phyloP scores from a whole-genome alignment of 2,329 filamentous ascomycete genomes.

The Clarireedia homoeocarpa region DNA sequence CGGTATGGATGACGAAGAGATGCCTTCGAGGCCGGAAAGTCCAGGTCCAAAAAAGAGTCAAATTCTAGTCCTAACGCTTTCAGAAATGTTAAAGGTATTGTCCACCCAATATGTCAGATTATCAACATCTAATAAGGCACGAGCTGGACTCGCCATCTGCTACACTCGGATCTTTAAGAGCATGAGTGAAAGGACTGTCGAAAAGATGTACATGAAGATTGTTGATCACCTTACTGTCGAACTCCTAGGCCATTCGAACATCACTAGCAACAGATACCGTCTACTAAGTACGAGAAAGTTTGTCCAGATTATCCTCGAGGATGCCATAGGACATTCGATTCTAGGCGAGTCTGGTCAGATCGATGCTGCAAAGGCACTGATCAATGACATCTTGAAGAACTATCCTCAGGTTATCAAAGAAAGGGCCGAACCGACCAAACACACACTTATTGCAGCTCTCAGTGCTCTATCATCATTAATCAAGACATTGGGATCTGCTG shows the following conservation, averaged over 20 bases:
- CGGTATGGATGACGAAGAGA: slow-evolving; percentile 60
- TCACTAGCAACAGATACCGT: slow-evolving; percentile 80
- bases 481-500: slow-evolving; percentile 70
- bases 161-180: slow-evolving; percentile 75
- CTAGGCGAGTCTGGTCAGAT: slow-evolving; percentile 86
- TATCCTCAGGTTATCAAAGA: slow-evolving; percentile 88
- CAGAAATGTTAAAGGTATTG: slow-evolving; percentile 71
- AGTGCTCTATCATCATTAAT: slow-evolving; percentile 76
- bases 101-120: slow-evolving; percentile 73
- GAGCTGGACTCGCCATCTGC: slow-evolving; percentile 79
- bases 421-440: slow-evolving; percentile 79
- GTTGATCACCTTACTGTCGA: slow-evolving; percentile 75
- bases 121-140: slow-evolving; percentile 70
- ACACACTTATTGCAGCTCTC: slow-evolving; percentile 70
- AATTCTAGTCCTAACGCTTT: slow-evolving; percentile 64
- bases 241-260: slow-evolving; percentile 65
- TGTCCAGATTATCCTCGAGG: slow-evolving; percentile 74
- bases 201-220: slow-evolving; percentile 74
- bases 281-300: slow-evolving; percentile 79
- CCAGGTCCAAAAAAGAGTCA: slow-evolving; percentile 67
- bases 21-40: slow-evolving; percentile 59
- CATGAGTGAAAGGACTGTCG: slow-evolving; percentile 74
- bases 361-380: slow-evolving; percentile 68
- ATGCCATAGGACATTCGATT: slow-evolving; percentile 71
- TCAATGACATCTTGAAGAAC: slow-evolving; percentile 88